Percentiles rank a stretch among this genome's conserved stretches.
Evolutionary conservation across 148 eudicot genomes (phyloP).

Genomic region (Rhododendron vialii): DNA sequence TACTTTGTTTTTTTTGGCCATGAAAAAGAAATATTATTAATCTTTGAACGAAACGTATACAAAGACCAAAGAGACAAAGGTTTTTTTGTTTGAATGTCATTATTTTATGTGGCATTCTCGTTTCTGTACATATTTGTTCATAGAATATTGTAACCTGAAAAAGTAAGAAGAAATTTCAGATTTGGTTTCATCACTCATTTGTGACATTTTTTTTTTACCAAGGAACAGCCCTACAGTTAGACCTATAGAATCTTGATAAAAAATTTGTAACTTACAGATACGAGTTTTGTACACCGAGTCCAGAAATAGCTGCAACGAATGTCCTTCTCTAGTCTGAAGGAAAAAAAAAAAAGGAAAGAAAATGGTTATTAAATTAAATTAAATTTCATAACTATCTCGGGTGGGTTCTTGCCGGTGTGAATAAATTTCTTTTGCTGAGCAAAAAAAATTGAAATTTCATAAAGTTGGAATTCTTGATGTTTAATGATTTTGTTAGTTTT

Average conservation of each 20-base stretch:
- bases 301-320: conserved; percentile 51
- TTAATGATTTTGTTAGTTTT: not conserved
- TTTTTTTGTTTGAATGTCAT: no score
- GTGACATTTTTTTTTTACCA: not conserved
- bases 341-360: conserved; percentile 4
- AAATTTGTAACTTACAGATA: not conserved
- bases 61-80: no score
- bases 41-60: no score
- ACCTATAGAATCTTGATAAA: not conserved
- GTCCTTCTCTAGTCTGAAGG: conserved; percentile 57
- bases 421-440: not conserved
- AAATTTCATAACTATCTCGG: no score
- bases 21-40: no score
- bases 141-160: not conserved
- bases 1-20: no score
- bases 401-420: no score
- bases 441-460: not conserved
- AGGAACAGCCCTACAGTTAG: not conserved
- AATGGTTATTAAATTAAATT: not conserved
- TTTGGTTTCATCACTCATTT: not conserved
- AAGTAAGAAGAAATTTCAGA: not conserved
- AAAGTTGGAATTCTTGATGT: not conserved
- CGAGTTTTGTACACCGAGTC: conserved; percentile 51
- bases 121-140: not conserved
- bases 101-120: not conserved